These are phyloP conservation scores for Xylaria digitata DNA, from an alignment of 2,329 filamentous ascomycete species.

Conservation along the genomic window DNA sequence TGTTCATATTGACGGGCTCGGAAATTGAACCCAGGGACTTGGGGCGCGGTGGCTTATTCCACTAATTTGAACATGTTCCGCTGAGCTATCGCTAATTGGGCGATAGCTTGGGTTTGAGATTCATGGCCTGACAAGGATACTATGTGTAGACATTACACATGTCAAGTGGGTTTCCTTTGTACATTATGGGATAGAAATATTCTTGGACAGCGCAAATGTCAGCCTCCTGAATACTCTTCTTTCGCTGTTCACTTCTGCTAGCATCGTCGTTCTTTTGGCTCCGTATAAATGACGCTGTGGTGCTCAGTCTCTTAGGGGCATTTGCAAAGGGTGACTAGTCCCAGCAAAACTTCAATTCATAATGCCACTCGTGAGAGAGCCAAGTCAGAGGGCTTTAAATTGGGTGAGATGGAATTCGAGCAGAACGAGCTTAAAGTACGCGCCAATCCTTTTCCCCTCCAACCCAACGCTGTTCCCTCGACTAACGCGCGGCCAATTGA, in stretches of 20 bases:
- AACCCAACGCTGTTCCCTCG: conserved; percentile 8
- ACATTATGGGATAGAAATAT: conserved; percentile 15
- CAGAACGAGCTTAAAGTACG: conserved; percentile 33
- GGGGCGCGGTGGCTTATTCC: conserved; percentile 1
- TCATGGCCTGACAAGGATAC: conserved; percentile 24
- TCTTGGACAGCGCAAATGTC: conserved; percentile 20
- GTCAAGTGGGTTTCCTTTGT: conserved; percentile 25
- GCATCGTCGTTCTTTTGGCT: neutral
- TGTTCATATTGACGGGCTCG: too few relatives aligned
- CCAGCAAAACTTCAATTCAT: conserved; percentile 3
- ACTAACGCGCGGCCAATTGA: conserved; percentile 24
- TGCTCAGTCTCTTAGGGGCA: neutral
- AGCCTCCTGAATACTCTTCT: conserved; percentile 33
- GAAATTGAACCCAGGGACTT: too few relatives aligned
- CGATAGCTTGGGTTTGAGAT: conserved; percentile 24
- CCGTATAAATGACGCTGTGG: neutral
- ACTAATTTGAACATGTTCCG: conserved; percentile 15
- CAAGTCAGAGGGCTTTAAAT: conserved; percentile 39
- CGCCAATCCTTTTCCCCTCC: conserved; percentile 10
- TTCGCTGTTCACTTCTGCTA: neutral
- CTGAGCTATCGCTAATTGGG: conserved; percentile 26
- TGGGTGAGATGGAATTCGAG: conserved; percentile 43
- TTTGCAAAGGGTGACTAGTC: neutral
- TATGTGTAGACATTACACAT: conserved; percentile 7
- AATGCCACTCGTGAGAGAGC: conserved; percentile 41